These are phyloP conservation scores for Panus rudis DNA, from an alignment of 768 basidiomycete genomes.

Conservation along the genomic window DNA sequence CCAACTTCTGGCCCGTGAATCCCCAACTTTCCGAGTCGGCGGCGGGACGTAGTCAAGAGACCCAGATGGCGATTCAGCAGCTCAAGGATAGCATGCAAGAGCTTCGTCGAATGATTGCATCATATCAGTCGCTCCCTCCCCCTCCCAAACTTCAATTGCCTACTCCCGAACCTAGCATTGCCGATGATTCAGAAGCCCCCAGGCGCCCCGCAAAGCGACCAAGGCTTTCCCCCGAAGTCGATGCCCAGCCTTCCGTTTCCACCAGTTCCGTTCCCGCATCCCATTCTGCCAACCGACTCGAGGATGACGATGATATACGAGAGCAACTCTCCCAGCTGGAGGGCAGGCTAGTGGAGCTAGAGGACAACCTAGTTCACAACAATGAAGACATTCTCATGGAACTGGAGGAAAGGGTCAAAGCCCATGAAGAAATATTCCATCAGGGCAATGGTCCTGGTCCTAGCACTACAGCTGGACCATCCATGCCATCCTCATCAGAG, in stretches of 20 bases:
- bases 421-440: slow-evolving; percentile 19
- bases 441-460: slow-evolving; percentile 5
- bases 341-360: slow-evolving; percentile 24
- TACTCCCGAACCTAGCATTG: no score
- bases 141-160: neutral
- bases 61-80: neutral
- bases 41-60: neutral
- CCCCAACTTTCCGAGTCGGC: slow-evolving; percentile 18
- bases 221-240: slow-evolving; percentile 2
- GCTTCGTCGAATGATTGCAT: neutral
- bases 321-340: slow-evolving; percentile 25
- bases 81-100: neutral
- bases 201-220: neutral
- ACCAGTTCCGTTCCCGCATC: neutral
- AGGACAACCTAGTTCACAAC: slow-evolving; percentile 31
- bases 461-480: neutral
- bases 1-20: slow-evolving; percentile 35
- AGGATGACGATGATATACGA: slow-evolving; percentile 19
- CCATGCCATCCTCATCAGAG: neutral
- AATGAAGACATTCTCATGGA: slow-evolving; percentile 22
- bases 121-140: neutral
- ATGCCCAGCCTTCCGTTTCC: slow-evolving; percentile 5
- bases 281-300: slow-evolving; percentile 3
- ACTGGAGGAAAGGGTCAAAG: slow-evolving; percentile 24
- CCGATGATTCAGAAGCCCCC: no score